Conservation (phyloP, 371 early-diverging fungal genomes). For the Coelomomyces lativittatus region DNA sequence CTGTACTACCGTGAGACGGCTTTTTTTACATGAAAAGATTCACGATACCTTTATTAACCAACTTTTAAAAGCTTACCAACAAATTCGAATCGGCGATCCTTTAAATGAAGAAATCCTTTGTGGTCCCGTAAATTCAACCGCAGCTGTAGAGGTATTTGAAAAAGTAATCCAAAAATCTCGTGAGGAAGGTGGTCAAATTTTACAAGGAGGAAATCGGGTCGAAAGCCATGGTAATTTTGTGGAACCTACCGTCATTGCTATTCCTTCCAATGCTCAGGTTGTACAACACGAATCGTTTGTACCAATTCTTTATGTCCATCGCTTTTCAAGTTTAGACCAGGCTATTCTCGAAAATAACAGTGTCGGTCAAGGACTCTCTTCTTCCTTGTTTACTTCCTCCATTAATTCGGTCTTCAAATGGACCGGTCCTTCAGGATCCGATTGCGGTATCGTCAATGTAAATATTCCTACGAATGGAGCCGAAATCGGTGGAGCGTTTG, state of each 20-base stretch:
- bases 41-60: constrained; percentile 64
- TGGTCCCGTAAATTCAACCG: constrained; percentile 79
- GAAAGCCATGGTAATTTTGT: constrained; percentile 70
- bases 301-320: constrained; percentile 77
- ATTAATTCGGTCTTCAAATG: constrained; percentile 74
- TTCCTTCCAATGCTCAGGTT: constrained; percentile 52
- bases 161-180: constrained; percentile 56
- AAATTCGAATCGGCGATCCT: constrained; percentile 81
- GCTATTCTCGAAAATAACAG: constrained; percentile 75
- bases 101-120: constrained; percentile 62
- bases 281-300: constrained; percentile 89
- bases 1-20: constrained; percentile 83
- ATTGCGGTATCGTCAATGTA: constrained; percentile 92
- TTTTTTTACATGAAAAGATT: constrained; percentile 77
- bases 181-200: constrained; percentile 67
- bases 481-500: constrained; percentile 94
- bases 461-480: constrained; percentile 95
- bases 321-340: constrained; percentile 60
- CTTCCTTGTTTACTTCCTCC: constrained; percentile 66
- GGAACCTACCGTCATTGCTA: constrained; percentile 76
- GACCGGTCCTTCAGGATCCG: constrained; percentile 70
- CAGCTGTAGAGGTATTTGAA: constrained; percentile 57
- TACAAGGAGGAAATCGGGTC: constrained; percentile 59
- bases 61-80: constrained; percentile 64
- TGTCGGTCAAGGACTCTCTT: constrained; percentile 78